Evolutionary conservation across 345 rosid genomes (phyloP).

Genomic region (Geranium rotundifolium): DNA sequence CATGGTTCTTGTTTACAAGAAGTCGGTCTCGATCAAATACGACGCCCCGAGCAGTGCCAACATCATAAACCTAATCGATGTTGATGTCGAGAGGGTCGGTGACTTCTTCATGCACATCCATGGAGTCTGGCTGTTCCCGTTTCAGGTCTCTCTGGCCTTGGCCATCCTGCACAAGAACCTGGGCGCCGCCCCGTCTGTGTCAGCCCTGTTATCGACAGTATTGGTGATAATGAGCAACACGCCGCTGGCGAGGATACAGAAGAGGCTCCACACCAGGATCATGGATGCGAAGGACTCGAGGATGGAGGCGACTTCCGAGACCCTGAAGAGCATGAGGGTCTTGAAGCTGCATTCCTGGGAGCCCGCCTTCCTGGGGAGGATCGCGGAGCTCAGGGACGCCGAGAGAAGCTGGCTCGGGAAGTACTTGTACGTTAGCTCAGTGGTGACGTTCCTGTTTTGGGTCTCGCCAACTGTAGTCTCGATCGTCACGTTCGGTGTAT

Average conservation of each 20-base stretch:
- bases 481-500: slow-evolving; percentile 40
- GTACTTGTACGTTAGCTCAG: slow-evolving; percentile 41
- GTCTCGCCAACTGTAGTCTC: slow-evolving; percentile 53
- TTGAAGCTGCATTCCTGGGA: slow-evolving; percentile 47
- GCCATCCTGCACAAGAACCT: slow-evolving; percentile 37
- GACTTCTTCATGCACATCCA: slow-evolving; percentile 54
- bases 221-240: slow-evolving; percentile 54
- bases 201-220: slow-evolving; percentile 40
- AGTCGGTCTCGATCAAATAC: slow-evolving; percentile 34
- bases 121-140: slow-evolving; percentile 56
- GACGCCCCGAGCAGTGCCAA: slow-evolving; percentile 32
- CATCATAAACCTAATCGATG: slow-evolving; percentile 44
- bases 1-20: slow-evolving; percentile 39
- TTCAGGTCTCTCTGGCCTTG: slow-evolving; percentile 51
- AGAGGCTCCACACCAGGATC: slow-evolving; percentile 40
- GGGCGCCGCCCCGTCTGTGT: slow-evolving; percentile 46
- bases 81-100: slow-evolving; percentile 55
- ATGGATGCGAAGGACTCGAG: slow-evolving; percentile 43
- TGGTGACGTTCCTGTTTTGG: slow-evolving; percentile 46
- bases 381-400: slow-evolving; percentile 39
- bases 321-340: slow-evolving; percentile 45
- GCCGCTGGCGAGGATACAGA: slow-evolving; percentile 45
- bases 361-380: slow-evolving; percentile 25
- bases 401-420: slow-evolving; percentile 35
- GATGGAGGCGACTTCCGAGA: slow-evolving; percentile 44